Percentiles rank a stretch among this genome's conserved stretches.
phyloP scores from a whole-genome alignment of 441 rosid species.

The Euphorbia schlechtendalii region DNA sequence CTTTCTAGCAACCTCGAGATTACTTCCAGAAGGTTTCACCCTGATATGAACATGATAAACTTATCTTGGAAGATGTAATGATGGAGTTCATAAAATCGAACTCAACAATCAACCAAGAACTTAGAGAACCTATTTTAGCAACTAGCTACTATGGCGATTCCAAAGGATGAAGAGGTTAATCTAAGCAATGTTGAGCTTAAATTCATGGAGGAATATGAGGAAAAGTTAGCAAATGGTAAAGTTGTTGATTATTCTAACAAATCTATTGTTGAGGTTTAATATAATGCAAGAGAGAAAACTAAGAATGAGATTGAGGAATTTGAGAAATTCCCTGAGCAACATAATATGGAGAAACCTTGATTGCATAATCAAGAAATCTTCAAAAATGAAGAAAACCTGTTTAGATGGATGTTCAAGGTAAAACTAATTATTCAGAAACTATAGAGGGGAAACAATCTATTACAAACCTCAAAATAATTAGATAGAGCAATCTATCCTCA shows the following conservation, averaged over 20 bases:
- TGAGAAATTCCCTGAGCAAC: background rate
- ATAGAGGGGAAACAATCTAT: background rate
- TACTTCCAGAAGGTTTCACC: background rate
- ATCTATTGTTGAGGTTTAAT: background rate
- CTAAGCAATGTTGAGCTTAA: background rate
- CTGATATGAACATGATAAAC: background rate
- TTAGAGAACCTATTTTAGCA: background rate
- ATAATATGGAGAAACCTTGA: background rate
- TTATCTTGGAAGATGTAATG: background rate
- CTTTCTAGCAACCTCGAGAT: background rate
- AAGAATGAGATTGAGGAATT: background rate
- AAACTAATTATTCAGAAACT: no score
- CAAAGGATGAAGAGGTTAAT: background rate
- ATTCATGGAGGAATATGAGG: background rate
- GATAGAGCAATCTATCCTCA: background rate
- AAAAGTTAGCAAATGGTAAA: background rate
- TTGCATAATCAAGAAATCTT: background rate
- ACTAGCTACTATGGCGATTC: background rate
- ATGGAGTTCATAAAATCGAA: background rate
- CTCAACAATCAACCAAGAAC: background rate
- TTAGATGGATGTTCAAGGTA: background rate
- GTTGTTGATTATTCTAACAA: background rate
- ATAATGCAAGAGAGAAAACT: background rate
- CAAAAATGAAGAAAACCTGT: background rate
- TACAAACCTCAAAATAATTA: background rate